These are phyloP conservation scores for Brassica napus DNA, from an alignment of 345 rosid genomes.

Conservation along the genomic window Da-Ae NC_063438.1:25113001-25113500, in stretches of 20 bases:
- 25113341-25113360: background rate
- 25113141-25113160: background rate
- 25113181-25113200: background rate
- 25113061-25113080: background rate
- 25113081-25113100: background rate
- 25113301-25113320: background rate
- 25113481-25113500: background rate
- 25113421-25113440: background rate
- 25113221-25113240: background rate
- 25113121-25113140: background rate
- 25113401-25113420: background rate
- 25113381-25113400: background rate
- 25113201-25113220: background rate
- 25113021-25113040: conserved; percentile 63
- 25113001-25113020: conserved; percentile 67
- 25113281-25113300: background rate
- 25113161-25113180: background rate
- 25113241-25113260: background rate
- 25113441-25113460: background rate
- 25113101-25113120: background rate
- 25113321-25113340: background rate
- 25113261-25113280: background rate
- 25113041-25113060: background rate
- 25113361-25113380: background rate
- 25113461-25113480: background rate